Percentiles rank a stretch among this genome's conserved stretches.
phyloP scores from a whole-genome alignment of 2,329 filamentous ascomycete genomes.

The Zymoseptoria crescenta region DNA sequence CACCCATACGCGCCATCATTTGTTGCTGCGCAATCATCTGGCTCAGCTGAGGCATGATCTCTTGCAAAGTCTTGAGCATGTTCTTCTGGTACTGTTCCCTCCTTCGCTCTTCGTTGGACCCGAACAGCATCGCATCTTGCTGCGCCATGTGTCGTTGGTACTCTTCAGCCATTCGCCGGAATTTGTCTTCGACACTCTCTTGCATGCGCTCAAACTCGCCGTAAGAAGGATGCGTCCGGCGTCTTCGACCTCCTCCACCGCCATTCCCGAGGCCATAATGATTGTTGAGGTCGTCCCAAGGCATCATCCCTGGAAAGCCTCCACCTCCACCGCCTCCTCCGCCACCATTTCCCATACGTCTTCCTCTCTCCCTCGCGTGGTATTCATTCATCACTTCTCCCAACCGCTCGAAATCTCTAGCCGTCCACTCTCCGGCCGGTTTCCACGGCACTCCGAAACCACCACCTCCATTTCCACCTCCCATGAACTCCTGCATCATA shows the following conservation, averaged over 20 bases:
- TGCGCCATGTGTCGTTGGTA: constrained; percentile 14
- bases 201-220: constrained; percentile 12
- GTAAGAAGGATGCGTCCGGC: constrained; percentile 4
- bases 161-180: constrained; percentile 16
- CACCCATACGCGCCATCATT: background rate
- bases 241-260: background rate
- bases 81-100: constrained; percentile 19
- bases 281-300: constrained; percentile 5
- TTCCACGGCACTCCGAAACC: constrained; percentile 11
- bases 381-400: constrained; percentile 20
- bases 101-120: constrained; percentile 17
- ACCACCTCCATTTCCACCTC: constrained; percentile 5
- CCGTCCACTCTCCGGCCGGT: constrained; percentile 15
- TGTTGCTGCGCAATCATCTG: constrained; percentile 13
- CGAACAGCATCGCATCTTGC: constrained; percentile 19
- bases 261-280: constrained; percentile 3
- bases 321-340: constrained; percentile 3
- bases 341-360: constrained; percentile 2
- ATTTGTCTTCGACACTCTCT: constrained; percentile 10
- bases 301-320: constrained; percentile 4
- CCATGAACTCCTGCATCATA: constrained; percentile 15
- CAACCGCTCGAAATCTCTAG: constrained; percentile 22
- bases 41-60: constrained; percentile 19
- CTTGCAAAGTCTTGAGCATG: constrained; percentile 20
- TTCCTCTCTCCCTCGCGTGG: constrained; percentile 12